A percentile compares a stretch with the other conserved stretches of the same genome.
These are phyloP conservation scores for Chlorophyllum brunneum DNA, from an alignment of 768 basidiomycete species.

Conservation along the genomic window DNA sequence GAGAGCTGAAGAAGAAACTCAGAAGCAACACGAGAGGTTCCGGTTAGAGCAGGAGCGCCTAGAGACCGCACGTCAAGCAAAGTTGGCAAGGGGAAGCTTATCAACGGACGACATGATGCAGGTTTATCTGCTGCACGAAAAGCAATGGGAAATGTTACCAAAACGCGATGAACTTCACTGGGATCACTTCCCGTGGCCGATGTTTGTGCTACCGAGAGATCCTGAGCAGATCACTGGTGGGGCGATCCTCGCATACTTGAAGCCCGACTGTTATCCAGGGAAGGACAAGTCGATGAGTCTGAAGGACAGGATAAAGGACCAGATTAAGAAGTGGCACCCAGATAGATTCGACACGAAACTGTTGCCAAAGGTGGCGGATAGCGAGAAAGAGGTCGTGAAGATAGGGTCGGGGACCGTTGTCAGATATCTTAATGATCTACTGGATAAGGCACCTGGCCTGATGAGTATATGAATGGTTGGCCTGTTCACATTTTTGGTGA, in stretches of 20 bases:
- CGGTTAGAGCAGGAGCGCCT: conserved; percentile 60
- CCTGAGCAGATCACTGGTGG: conserved; percentile 60
- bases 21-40: conserved; percentile 67
- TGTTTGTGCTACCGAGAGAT: conserved; percentile 49
- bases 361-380: conserved; percentile 58
- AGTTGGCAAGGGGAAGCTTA: conserved; percentile 46
- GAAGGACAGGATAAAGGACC: conserved; percentile 75
- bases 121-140: conserved; percentile 59
- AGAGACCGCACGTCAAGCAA: conserved; percentile 52
- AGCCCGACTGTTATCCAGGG: conserved; percentile 51
- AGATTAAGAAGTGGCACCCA: conserved; percentile 76
- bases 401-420: conserved; percentile 72
- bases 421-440: conserved; percentile 65
- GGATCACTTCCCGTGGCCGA: conserved; percentile 75
- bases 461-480: background rate
- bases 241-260: conserved; percentile 58
- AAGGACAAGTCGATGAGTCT: conserved; percentile 45
- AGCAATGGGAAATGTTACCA: conserved; percentile 51
- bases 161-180: conserved; percentile 46
- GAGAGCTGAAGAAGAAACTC: conserved; percentile 58
- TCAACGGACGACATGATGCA: conserved; percentile 54
- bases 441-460: conserved; percentile 35
- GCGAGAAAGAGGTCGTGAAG: conserved; percentile 62
- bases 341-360: conserved; percentile 76
- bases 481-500: background rate